phyloP scores from a whole-genome alignment of 441 rosid species.

The Populus hybrid region DNA sequence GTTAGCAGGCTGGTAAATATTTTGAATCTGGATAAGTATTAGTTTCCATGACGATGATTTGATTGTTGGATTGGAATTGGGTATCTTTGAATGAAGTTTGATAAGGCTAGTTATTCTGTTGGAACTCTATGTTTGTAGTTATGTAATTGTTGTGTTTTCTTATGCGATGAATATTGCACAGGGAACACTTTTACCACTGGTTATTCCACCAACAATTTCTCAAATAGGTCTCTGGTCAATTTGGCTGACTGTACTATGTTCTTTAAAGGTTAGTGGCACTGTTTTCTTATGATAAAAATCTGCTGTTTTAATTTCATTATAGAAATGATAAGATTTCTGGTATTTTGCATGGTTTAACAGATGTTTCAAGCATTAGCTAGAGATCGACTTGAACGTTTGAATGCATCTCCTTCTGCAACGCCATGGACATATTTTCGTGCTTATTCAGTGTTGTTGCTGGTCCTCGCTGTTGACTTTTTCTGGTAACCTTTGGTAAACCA shows the following conservation, averaged over 20 bases:
- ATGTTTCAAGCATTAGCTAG: constrained; percentile 99
- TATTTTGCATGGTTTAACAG: constrained; percentile 30
- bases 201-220: constrained; percentile 78
- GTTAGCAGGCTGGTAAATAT: neutral
- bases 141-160: constrained; percentile 1
- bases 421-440: constrained; percentile 90
- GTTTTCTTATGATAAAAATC: neutral
- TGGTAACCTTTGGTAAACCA: constrained; percentile 50
- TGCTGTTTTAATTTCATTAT: constrained; percentile 14
- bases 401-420: constrained; percentile 91
- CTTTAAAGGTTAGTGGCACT: constrained; percentile 63
- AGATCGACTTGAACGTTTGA: constrained; percentile 93
- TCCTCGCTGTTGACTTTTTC: constrained; percentile 65
- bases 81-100: neutral
- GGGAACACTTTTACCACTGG: constrained; percentile 94
- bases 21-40: neutral
- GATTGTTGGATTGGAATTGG: neutral
- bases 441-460: constrained; percentile 72
- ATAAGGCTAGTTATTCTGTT: constrained; percentile 2
- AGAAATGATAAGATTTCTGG: constrained; percentile 2
- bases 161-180: constrained; percentile 32
- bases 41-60: neutral
- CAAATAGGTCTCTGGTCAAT: constrained; percentile 85
- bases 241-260: constrained; percentile 84
- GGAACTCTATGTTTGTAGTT: constrained; percentile 8